phyloP scores from a whole-genome alignment of 2,329 filamentous ascomycete species.

The Periconia sp. region DNA sequence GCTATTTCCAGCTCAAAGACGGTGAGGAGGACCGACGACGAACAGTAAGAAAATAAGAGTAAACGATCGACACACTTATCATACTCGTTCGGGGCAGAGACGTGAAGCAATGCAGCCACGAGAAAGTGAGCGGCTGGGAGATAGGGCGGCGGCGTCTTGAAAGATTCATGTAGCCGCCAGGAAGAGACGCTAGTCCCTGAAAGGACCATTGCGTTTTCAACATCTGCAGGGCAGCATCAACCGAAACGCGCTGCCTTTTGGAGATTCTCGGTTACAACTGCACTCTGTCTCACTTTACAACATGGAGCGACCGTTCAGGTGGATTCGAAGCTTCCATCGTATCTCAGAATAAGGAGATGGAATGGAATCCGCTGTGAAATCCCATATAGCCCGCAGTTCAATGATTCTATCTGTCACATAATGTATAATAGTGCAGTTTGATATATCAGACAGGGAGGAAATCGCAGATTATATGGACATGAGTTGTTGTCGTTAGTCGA shows the following conservation, averaged over 20 bases:
- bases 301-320: too few relatives aligned
- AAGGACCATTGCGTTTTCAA: too few relatives aligned
- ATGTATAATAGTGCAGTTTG: neutral
- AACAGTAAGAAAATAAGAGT: neutral
- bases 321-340: too few relatives aligned
- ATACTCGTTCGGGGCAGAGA: conserved; percentile 7
- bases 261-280: neutral
- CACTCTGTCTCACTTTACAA: too few relatives aligned
- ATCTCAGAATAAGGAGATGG: too few relatives aligned
- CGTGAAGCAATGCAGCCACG: conserved; percentile 18
- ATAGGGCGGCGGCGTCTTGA: conserved; percentile 5
- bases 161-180: conserved; percentile 20
- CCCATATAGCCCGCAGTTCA: too few relatives aligned
- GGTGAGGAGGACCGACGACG: neutral
- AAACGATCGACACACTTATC: conserved; percentile 6
- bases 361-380: too few relatives aligned
- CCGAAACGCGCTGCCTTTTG: too few relatives aligned
- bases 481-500: too few relatives aligned
- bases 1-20: conserved; percentile 20
- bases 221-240: too few relatives aligned
- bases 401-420: neutral
- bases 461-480: too few relatives aligned
- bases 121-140: conserved; percentile 15
- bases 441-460: too few relatives aligned
- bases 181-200: neutral